Base-by-base conservation (phyloP, 2,329 filamentous ascomycete species). In the Endoconidiophora laricicola region DNA sequence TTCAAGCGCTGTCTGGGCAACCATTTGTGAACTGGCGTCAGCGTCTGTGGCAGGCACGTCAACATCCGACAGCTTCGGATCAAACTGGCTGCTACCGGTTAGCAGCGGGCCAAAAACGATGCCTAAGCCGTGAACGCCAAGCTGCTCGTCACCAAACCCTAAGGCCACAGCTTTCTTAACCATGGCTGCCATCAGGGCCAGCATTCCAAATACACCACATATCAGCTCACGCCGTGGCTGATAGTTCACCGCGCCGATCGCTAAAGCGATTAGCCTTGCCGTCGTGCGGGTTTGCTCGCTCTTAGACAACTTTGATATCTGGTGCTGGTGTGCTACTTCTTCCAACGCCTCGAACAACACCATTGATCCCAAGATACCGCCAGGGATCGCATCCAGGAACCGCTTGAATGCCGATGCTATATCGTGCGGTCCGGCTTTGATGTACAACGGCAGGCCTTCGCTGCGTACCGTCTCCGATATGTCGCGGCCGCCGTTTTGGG, bases 341-440 rank as follows among this genome's bases (percentile, higher is more conserved):
- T 81, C 70, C 10, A 84, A 59, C 0, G 75, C 71, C 54, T 82
- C 76, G 49, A 83, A 81, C 0, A 82, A 60, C 1, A 67, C 60
- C 12, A 81, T 57, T 0, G 76, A 79, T 3, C 80, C 80, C 1
- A 84, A 63, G 39, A 84, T 77, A 0, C 80, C 80, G 0, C 79
- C 79, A 0, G 79, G 78, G 0, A 84, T 60, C 1, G 74, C 73
- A 0, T 71, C 69, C 0, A 84, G 64, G n/a, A 84, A 66, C 10
- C 69, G 72, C 57, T 83, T 83, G 62, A 84, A 82, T 0, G 75
- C 70, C 2, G 77, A 79, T 2, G 79, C 79, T 26, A 83, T 73
- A 61, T 83, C 80, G 54, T 83, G 76, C 3, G 76, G 67, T 5
- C 73, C 69, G 44, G 67, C 73, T 37, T 69, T 69, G 54, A 83